Conservation (phyloP, 331 rosid genomes). For the Prunus yedoensis region DNA sequence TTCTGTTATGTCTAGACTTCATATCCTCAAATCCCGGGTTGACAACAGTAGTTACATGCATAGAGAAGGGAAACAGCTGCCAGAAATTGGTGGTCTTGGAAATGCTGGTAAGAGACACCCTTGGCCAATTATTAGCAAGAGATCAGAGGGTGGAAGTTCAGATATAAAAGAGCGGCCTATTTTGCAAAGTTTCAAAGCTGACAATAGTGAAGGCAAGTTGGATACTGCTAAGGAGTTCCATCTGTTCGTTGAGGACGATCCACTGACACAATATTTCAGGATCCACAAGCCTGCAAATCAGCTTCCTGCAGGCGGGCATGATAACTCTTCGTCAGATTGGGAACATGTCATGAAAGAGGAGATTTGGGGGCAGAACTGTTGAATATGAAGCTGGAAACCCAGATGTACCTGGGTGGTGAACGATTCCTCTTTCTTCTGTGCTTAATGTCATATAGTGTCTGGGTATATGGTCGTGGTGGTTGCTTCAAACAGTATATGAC, state of each 20-base stretch:
- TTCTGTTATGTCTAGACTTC: conserved; percentile 54
- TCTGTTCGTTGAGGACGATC: conserved; percentile 24
- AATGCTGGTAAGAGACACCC: conserved; percentile 31
- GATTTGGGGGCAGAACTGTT: conserved; percentile 28
- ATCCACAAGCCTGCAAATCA: conserved; percentile 24
- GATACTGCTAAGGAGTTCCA: conserved; percentile 30
- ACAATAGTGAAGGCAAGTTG: conserved; percentile 23
- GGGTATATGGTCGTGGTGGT: neutral
- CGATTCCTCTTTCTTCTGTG: neutral
- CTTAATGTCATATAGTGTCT: neutral
- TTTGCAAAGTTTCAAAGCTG: conserved; percentile 25
- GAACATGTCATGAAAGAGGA: conserved; percentile 74
- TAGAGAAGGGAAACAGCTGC: conserved; percentile 27
- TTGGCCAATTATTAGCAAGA: conserved; percentile 31
- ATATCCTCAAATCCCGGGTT: conserved; percentile 37
- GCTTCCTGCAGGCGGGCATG: conserved; percentile 37
- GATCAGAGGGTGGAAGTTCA: conserved; percentile 29
- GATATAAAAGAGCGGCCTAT: conserved; percentile 30
- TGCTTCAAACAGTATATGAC: neutral
- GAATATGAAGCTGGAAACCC: conserved; percentile 27
- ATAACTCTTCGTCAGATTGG: conserved; percentile 70
- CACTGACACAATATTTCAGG: conserved; percentile 31
- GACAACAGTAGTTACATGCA: conserved; percentile 27
- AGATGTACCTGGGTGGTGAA: neutral
- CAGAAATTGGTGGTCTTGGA: conserved; percentile 24